A percentile compares a stretch with the other conserved stretches of the same genome.
Evolutionary conservation across 1,284 basidiomycete species (phyloP).

Genomic region (Boletus sp.): DNA sequence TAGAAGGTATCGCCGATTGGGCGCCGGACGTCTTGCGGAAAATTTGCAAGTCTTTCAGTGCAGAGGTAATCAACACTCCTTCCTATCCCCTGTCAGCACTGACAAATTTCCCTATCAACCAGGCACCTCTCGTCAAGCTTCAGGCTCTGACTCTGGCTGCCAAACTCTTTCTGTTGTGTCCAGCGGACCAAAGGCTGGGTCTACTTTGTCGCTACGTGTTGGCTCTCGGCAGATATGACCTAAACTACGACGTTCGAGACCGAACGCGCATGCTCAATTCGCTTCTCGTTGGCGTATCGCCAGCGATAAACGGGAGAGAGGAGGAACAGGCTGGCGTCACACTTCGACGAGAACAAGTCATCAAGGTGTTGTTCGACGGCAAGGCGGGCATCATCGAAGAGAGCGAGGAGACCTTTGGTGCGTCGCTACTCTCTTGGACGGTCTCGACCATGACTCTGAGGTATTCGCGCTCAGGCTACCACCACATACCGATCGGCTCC

Average conservation of each 20-base stretch:
- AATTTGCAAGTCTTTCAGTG: slow-evolving; percentile 64
- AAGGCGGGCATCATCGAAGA: slow-evolving; percentile 48
- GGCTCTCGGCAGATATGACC: slow-evolving; percentile 83
- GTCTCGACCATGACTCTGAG: neutral
- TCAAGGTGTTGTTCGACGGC: slow-evolving; percentile 73
- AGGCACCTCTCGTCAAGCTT: slow-evolving; percentile 70
- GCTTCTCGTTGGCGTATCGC: slow-evolving; percentile 48
- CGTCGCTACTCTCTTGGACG: neutral
- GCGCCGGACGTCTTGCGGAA: slow-evolving; percentile 84
- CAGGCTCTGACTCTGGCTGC: slow-evolving; percentile 80
- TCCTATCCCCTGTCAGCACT: neutral
- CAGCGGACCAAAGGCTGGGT: slow-evolving; percentile 47
- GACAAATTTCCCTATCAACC: neutral
- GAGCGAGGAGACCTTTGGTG: slow-evolving; percentile 28
- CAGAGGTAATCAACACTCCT: slow-evolving; percentile 52
- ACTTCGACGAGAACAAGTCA: slow-evolving; percentile 77
- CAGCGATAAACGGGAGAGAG: slow-evolving; percentile 31
- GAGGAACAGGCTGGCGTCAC: slow-evolving; percentile 64
- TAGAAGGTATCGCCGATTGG: slow-evolving; percentile 60
- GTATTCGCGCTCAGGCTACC: slow-evolving; percentile 34
- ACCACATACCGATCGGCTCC: slow-evolving; percentile 51
- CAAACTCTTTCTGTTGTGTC: slow-evolving; percentile 74
- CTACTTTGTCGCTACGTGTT: slow-evolving; percentile 72
- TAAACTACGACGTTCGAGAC: slow-evolving; percentile 85
- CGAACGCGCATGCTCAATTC: slow-evolving; percentile 77